Conservation (phyloP, 2,329 filamentous ascomycete species). For the Neonectria coccinea region DNA sequence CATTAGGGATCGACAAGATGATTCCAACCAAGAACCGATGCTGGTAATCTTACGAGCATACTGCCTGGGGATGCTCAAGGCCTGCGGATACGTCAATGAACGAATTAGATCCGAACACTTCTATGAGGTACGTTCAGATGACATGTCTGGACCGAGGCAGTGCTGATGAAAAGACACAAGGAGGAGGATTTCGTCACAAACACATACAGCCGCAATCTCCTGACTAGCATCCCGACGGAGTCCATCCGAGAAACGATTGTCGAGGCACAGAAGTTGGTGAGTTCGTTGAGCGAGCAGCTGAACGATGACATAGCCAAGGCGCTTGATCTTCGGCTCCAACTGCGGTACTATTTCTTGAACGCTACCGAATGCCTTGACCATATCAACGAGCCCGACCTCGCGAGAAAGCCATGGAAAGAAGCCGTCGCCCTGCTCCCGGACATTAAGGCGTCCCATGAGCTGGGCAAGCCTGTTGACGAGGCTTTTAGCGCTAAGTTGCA, state of each 20-base stretch:
- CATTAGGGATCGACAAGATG: slow-evolving; percentile 50
- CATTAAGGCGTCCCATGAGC: slow-evolving; percentile 69
- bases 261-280: slow-evolving; percentile 65
- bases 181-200: slow-evolving; percentile 98
- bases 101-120: slow-evolving; percentile 86
- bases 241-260: slow-evolving; percentile 67
- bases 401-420: slow-evolving; percentile 64
- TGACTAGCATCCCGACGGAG: slow-evolving; percentile 71
- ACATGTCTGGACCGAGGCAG: too few relatives aligned
- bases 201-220: slow-evolving; percentile 83
- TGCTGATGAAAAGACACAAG: slow-evolving; percentile 54
- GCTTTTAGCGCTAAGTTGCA: slow-evolving; percentile 93
- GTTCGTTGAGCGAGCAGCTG: slow-evolving; percentile 54
- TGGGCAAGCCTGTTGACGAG: slow-evolving; percentile 76
- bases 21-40: slow-evolving; percentile 57
- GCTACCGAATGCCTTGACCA: slow-evolving; percentile 63
- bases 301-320: slow-evolving; percentile 62
- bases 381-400: slow-evolving; percentile 59
- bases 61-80: slow-evolving; percentile 85
- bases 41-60: slow-evolving; percentile 82
- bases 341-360: slow-evolving; percentile 73
- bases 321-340: slow-evolving; percentile 72
- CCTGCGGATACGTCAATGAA: slow-evolving; percentile 81
- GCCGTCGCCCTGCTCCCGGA: slow-evolving; percentile 63
- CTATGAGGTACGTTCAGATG: slow-evolving; percentile 74